phyloP scores from a whole-genome alignment of 1,284 basidiomycete species.

The Rhodotorula mucilaginosa region DNA sequence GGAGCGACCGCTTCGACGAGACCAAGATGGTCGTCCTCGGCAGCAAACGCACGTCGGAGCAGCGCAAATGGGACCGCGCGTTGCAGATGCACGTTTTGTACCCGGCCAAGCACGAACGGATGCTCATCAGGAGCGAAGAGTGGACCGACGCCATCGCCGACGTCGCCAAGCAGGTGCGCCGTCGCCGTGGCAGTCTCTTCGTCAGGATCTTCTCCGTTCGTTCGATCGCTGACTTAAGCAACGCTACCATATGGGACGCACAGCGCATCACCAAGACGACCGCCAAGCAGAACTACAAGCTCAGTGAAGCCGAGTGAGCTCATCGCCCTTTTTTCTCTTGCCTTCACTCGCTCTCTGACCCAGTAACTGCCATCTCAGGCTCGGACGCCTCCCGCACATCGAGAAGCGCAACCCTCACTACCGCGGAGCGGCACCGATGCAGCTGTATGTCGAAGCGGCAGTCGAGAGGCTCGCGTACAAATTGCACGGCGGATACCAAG shows the following conservation, averaged over 20 bases:
- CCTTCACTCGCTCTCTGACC: not conserved
- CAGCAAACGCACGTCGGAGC: not conserved
- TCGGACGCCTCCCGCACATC: not conserved
- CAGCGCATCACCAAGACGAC: conserved; percentile 31
- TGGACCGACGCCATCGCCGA: conserved; percentile 12
- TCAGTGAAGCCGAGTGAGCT: conserved; percentile 7
- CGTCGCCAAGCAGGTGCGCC: conserved; percentile 7
- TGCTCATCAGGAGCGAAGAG: not conserved
- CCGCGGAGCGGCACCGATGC: conserved; percentile 8
- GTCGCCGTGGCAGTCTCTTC: not conserved
- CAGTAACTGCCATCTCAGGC: not conserved
- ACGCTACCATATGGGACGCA: not conserved
- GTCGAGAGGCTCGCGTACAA: conserved; percentile 22
- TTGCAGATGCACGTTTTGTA: not conserved
- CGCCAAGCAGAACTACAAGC: conserved; percentile 26
- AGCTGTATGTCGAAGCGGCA: conserved; percentile 17
- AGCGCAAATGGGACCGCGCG: not conserved
- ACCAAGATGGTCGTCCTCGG: conserved; percentile 1
- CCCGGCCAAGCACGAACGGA: no score
- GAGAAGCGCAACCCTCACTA: conserved; percentile 17
- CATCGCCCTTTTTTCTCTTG: no score
- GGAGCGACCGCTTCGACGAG: not conserved
- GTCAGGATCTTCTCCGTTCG: not conserved
- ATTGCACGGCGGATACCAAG: conserved; percentile 13
- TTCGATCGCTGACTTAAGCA: not conserved